A percentile compares a stretch with the other conserved stretches of the same genome.
Evolutionary conservation across 2,329 filamentous ascomycete genomes (phyloP).

Genomic region (Amphichorda felina): DNA sequence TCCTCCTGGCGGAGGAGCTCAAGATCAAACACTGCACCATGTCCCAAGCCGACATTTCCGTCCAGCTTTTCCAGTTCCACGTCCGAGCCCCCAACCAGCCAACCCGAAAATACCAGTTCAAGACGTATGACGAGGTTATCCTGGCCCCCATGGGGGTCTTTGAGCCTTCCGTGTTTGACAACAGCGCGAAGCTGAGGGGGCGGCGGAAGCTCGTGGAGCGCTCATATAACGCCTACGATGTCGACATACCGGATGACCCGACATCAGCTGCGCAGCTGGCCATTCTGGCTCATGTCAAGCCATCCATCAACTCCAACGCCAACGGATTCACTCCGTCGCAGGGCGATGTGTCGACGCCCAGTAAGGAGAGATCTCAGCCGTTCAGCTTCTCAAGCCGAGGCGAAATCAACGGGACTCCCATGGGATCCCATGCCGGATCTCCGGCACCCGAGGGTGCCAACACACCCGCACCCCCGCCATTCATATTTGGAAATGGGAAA

Average conservation of each 20-base stretch:
- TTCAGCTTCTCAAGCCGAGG: conserved; percentile 57
- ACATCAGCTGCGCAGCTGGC: conserved; percentile 71
- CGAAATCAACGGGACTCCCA: conserved; percentile 61
- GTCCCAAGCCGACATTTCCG: conserved; percentile 79
- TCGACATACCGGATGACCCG: conserved; percentile 78
- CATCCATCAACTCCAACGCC: conserved; percentile 35
- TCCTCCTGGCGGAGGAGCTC: conserved; percentile 84
- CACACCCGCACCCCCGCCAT: conserved; percentile 51
- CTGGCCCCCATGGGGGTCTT: conserved; percentile 94
- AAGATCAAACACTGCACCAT: conserved; percentile 91
- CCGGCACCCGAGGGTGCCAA: conserved; percentile 67
- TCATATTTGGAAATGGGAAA: conserved; percentile 36
- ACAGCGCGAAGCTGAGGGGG: conserved; percentile 64
- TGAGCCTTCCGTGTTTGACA: conserved; percentile 78
- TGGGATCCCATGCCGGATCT: conserved; percentile 76
- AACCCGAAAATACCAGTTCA: conserved; percentile 88
- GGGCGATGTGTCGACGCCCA: conserved; percentile 41
- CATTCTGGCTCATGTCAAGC: conserved; percentile 47
- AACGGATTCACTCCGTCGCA: conserved; percentile 31
- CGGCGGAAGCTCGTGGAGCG: conserved; percentile 73
- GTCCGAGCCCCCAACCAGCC: conserved; percentile 78
- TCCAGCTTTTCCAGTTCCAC: conserved; percentile 83
- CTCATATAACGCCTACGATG: conserved; percentile 90
- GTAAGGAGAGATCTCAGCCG: conserved; percentile 51
- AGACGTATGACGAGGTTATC: conserved; percentile 92